A percentile compares a stretch with the other conserved stretches of the same genome.
These are phyloP conservation scores for Rhamnella rubrinervis DNA, from an alignment of 331 rosid genomes.

Conservation along the genomic window DNA sequence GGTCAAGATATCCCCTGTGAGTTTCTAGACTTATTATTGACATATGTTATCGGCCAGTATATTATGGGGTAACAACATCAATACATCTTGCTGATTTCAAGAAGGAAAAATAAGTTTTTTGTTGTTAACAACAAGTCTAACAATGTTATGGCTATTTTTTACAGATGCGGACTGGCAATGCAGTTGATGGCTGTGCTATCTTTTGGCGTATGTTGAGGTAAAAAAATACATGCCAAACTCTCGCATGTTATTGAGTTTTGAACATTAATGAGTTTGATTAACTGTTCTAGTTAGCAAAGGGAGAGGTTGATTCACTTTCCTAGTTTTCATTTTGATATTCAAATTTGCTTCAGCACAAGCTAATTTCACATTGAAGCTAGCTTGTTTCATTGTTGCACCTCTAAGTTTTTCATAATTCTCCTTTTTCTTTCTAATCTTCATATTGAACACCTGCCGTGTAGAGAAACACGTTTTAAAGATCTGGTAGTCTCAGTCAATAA, in stretches of 20 bases:
- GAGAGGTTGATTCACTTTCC: background rate
- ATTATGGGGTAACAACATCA: constrained; percentile 2
- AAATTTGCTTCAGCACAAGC: background rate
- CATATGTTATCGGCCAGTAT: background rate
- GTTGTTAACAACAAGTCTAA: constrained; percentile 33
- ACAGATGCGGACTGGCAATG: constrained; percentile 86
- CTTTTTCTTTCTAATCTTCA: background rate
- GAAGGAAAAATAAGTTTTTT: constrained; percentile 1
- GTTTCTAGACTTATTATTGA: background rate
- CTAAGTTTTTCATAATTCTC: background rate
- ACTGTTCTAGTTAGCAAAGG: constrained; percentile 5
- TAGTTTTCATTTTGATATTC: background rate
- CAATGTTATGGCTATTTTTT: constrained; percentile 38
- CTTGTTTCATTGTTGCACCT: background rate
- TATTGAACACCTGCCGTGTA: background rate
- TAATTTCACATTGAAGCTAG: background rate
- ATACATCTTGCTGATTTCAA: constrained; percentile 3
- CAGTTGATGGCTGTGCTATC: constrained; percentile 90
- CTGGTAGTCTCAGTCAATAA: too few species aligned
- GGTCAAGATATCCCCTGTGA: background rate
- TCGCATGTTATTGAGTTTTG: constrained; percentile 3
- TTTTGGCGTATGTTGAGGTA: constrained; percentile 94
- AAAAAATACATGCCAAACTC: constrained; percentile 10
- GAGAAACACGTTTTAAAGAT: background rate
- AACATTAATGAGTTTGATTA: constrained; percentile 1